Base-by-base conservation (phyloP, 1,284 basidiomycete species). In the Phylloporus gajari region DNA sequence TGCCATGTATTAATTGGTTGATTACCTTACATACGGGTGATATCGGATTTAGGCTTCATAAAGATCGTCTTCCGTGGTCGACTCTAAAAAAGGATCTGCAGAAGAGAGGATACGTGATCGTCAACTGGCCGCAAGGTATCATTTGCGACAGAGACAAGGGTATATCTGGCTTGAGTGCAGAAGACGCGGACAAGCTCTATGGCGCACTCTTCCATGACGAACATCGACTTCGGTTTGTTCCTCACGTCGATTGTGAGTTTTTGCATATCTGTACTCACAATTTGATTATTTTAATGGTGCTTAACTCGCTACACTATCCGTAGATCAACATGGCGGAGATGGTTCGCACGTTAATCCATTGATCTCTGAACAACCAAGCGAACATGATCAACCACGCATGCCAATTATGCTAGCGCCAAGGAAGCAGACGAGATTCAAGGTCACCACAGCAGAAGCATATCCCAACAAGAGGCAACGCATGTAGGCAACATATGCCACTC, bases 101-200 rank as follows among this genome's bases (percentile, higher is more conserved):
- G 19, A 74, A 65, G 42, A 63, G 62, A 12, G 71, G 69, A 13
- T 73, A 75, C 19, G 30, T 1, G 56, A 74, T 75, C 27, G 0
- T 61, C 32, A 74, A 77, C 23, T 76, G 74, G 74, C 74, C 74
- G 0, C 30, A 68, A 3, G 68, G 58, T 0, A 67, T 76, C 1
- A 17, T 56, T n/a, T 27, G 68, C 8, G 68, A 74, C 3, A 56
- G 13, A 40, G 70, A 74, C 17, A 75, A 74, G n/a, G 74, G 74
- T 1, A 27, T 72, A 19, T 68, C 56, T 15, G 58, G 67, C 1
- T 62, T 77, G 0, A 61, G 51, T 12, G 68, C 63, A 40, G 73
- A 70, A 15, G 70, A 75, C n/a, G n/a, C 40, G 8, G 44, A 58
- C 35, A 74, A 38, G 19, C 71, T 75, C 2, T 12, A 75, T 9